Conservation (phyloP, 2,329 filamentous ascomycete genomes). For the Verticillium albo-atrum region DNA sequence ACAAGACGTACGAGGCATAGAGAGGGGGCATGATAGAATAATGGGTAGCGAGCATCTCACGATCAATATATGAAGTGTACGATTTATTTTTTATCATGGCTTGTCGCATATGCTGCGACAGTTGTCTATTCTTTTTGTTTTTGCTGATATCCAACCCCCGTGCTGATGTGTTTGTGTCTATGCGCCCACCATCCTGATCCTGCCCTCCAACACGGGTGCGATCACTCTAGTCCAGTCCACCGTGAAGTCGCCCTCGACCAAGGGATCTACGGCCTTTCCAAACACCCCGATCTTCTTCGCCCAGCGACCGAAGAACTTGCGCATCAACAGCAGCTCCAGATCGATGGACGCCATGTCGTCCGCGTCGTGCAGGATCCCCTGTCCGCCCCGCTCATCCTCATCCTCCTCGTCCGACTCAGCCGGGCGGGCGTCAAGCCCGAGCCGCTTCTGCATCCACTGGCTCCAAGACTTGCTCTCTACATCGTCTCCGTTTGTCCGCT, state of each 20-base stretch:
- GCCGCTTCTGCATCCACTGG: constrained; percentile 28
- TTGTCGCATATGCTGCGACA: background rate
- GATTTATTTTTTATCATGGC: background rate
- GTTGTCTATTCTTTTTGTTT: background rate
- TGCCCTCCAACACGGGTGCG: constrained; percentile 70
- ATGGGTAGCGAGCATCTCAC: background rate
- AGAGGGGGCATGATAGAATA: background rate
- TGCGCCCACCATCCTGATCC: constrained; percentile 51
- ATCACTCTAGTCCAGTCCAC: constrained; percentile 79
- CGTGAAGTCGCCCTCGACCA: constrained; percentile 54
- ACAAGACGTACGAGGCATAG: background rate
- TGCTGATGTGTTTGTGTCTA: background rate
- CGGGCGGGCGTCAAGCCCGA: constrained; percentile 27
- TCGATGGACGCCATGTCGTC: constrained; percentile 42
- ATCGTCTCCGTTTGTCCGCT: constrained; percentile 4
- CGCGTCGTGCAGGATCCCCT: constrained; percentile 16
- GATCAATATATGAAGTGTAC: background rate
- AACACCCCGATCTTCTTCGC: constrained; percentile 62
- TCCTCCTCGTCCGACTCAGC: constrained; percentile 28
- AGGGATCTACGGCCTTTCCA: constrained; percentile 44
- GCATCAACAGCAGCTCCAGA: constrained; percentile 57
- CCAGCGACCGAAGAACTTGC: constrained; percentile 70
- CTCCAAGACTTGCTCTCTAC: constrained; percentile 26
- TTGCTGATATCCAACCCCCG: background rate
- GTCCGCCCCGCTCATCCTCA: constrained; percentile 16